Conservation (phyloP, 805 yeast species). For the Tetrapisispora namnaoensis region DNA sequence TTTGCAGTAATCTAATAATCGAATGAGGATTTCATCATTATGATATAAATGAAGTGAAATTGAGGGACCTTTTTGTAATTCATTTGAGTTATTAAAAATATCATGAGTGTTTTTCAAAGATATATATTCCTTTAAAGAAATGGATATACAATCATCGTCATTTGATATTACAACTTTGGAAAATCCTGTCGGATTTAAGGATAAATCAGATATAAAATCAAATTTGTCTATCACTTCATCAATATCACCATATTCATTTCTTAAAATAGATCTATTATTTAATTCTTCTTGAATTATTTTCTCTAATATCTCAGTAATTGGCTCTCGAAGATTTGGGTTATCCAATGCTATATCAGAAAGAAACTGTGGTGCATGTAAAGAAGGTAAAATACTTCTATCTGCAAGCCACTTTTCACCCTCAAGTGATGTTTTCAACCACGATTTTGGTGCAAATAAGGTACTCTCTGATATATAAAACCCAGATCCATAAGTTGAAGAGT, state of each 20-base stretch:
- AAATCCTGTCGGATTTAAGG: slow-evolving; percentile 42
- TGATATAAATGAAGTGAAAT: slow-evolving; percentile 38
- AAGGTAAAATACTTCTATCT: slow-evolving; percentile 40
- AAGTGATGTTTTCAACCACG: slow-evolving; percentile 44
- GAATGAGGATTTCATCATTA: slow-evolving; percentile 40
- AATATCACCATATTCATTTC: slow-evolving; percentile 24
- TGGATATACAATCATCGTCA: slow-evolving; percentile 26
- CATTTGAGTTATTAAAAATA: background rate
- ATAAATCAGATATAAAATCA: slow-evolving; percentile 46
- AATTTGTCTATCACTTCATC: slow-evolving; percentile 30
- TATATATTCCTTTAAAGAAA: slow-evolving; percentile 28
- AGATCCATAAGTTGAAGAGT: slow-evolving; percentile 40
- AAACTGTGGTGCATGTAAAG: slow-evolving; percentile 42
- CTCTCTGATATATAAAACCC: slow-evolving; percentile 51
- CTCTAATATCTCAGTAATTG: slow-evolving; percentile 28
- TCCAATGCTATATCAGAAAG: slow-evolving; percentile 36
- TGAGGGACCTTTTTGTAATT: slow-evolving; percentile 8
- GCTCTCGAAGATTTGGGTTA: slow-evolving; percentile 31
- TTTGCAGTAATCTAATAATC: background rate
- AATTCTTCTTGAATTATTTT: slow-evolving; percentile 31
- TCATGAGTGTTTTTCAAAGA: background rate
- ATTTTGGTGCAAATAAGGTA: slow-evolving; percentile 44
- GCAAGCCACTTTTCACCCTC: slow-evolving; percentile 45
- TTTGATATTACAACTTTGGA: slow-evolving; percentile 38
- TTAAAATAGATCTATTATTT: slow-evolving; percentile 31